Conservation (phyloP, 2,329 filamentous ascomycete genomes). For the Nemania diffusa region DNA sequence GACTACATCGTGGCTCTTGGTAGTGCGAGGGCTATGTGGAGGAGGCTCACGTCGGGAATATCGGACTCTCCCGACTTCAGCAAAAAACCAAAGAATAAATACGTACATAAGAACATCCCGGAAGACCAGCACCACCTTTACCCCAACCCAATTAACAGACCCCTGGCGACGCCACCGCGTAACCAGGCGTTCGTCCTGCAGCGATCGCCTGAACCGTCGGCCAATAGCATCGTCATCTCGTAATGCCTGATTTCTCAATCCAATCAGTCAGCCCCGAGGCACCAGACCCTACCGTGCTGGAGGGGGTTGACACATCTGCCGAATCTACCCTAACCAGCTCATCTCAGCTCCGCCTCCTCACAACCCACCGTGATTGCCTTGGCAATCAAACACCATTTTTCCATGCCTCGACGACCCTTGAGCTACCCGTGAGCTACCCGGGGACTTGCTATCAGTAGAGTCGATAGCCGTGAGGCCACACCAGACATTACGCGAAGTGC, state of each 20-base stretch:
- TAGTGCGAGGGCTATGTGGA: neutral
- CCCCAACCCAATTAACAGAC: slow-evolving; percentile 29
- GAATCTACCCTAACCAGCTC: slow-evolving; percentile 31
- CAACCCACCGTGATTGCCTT: slow-evolving; percentile 30
- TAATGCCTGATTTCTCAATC: slow-evolving; percentile 25
- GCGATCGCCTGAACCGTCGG: slow-evolving; percentile 19
- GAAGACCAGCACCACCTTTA: slow-evolving; percentile 5
- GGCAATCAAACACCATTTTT: slow-evolving; percentile 33
- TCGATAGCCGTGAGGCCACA: slow-evolving; percentile 19
- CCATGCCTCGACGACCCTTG: slow-evolving; percentile 11
- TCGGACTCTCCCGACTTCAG: neutral
- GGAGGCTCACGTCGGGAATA: slow-evolving; percentile 11
- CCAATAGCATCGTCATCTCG: slow-evolving; percentile 20
- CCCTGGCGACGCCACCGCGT: slow-evolving; percentile 16
- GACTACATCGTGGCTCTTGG: neutral
- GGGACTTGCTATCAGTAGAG: neutral
- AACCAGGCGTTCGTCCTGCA: slow-evolving; percentile 31
- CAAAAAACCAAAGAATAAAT: neutral
- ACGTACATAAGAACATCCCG: slow-evolving; percentile 15
- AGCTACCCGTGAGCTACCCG: neutral
- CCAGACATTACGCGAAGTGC: slow-evolving; percentile 3
- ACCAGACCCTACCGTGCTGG: neutral
- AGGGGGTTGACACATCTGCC: slow-evolving; percentile 35
- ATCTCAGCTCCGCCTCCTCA: slow-evolving; percentile 32
- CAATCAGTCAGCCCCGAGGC: slow-evolving; percentile 25